Evolutionary conservation across 2,329 filamentous ascomycete genomes (phyloP), one percentile per base, ranked within the genome.

Genomic region (Sporothrix protearum): DNA sequence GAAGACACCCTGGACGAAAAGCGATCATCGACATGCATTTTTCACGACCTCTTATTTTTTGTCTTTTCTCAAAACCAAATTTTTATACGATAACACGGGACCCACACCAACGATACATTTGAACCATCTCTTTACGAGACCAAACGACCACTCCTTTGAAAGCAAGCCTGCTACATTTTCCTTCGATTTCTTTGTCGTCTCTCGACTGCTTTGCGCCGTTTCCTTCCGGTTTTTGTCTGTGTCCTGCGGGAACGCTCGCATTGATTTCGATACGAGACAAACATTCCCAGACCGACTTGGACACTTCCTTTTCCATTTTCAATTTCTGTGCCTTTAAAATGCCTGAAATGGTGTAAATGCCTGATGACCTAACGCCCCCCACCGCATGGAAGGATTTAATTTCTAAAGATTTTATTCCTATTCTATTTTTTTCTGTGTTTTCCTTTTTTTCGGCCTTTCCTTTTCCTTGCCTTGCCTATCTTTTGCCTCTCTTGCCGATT

Each of bases 381-480:
- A 70, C 71, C 70, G 71, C 71, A 76, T 75, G 72, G 74, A 75
- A 75, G 74, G 75, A 74, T 74, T 74, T 74, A 73, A 76, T 73
- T 73, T 74, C 67, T 73, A 73, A 73, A 74, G 61, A 71, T 66
- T 68, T 72, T 71, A 71, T 55, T 72, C 42, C 63, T 68, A 42
- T 57, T 64, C 67, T 57, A 39, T 33, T 69, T 51, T 53, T 39
- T 59, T 33, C 66, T 70, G 22, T n/a, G 22, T n/a, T 42, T 69
- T 39, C 57, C n/a, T 28, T 28, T 47, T 69, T 66, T 57, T 68
- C 33, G 36, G 25, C 6, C 28, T 39, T 42, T 68, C 22, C 25
- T 22, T 19, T 25, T 51, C 36, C 55, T 49, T 71, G 30, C 33
- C 55, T 55, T 28, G 53, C 36, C 64, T 66, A 25, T 47, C 22